Conservation (phyloP, 345 rosid genomes). For the Aquilaria malaccensis region DNA sequence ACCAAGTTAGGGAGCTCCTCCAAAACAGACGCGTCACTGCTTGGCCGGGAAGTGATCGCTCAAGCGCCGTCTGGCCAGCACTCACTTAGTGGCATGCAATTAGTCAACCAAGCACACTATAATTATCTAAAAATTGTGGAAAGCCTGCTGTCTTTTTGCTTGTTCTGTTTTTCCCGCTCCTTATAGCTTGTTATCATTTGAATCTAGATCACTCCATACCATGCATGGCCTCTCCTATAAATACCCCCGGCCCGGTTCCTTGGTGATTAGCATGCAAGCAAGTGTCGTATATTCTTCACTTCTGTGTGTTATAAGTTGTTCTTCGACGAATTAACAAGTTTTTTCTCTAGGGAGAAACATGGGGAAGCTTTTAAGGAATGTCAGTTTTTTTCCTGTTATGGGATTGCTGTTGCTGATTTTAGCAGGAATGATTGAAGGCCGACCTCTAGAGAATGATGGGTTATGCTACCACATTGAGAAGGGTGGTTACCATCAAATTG, state of each 20-base stretch:
- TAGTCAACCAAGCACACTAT: not conserved
- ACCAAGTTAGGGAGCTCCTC: not conserved
- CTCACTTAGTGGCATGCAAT: not conserved
- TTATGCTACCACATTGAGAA: not conserved
- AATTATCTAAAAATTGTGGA: no score
- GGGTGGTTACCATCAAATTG: constrained; percentile 10
- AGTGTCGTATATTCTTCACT: not conserved
- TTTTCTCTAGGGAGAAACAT: not conserved
- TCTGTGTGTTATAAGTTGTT: not conserved
- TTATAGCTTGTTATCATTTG: not conserved
- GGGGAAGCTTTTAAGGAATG: constrained; percentile 4
- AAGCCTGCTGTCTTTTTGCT: no score
- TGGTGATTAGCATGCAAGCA: not conserved
- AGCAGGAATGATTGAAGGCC: not conserved
- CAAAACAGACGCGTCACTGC: constrained; percentile 12
- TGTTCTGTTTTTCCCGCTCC: no score
- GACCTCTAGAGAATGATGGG: not conserved
- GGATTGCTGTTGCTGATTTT: not conserved
- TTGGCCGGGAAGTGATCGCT: not conserved
- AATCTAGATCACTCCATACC: not conserved
- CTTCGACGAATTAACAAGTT: not conserved
- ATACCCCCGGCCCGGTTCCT: not conserved
- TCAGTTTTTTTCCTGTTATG: not conserved
- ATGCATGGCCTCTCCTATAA: constrained; percentile 6
- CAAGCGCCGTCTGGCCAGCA: not conserved